phyloP scores from a whole-genome alignment of 106 monocot species.

The Vanilla planifolia region DNA sequence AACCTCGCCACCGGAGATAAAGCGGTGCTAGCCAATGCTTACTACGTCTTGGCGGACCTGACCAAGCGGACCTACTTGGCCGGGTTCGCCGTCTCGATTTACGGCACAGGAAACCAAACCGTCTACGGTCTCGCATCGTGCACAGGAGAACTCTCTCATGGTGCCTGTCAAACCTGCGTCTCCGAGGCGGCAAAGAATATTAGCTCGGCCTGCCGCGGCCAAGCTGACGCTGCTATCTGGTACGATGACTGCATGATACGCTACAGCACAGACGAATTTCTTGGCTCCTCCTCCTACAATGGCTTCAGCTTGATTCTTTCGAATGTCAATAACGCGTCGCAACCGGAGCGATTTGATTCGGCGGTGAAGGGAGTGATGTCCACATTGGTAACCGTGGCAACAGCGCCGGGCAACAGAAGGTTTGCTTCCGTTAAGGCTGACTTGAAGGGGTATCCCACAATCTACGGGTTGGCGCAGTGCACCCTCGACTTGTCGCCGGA shows the following conservation, averaged over 20 bases:
- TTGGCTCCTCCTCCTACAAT: neutral
- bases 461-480: too few relatives aligned
- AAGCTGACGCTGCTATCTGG: too few relatives aligned
- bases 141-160: conserved; percentile 20
- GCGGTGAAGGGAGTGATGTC: conserved; percentile 10
- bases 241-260: too few relatives aligned
- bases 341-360: neutral
- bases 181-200: conserved; percentile 10
- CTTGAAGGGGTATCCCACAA: too few relatives aligned
- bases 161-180: conserved; percentile 28
- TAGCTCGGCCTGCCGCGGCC: too few relatives aligned
- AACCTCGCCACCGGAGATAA: too few relatives aligned
- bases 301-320: neutral
- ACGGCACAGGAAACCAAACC: conserved; percentile 8
- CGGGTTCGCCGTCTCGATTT: conserved; percentile 15
- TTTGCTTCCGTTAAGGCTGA: too few relatives aligned
- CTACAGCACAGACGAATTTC: too few relatives aligned
- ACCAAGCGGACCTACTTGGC: conserved; percentile 11
- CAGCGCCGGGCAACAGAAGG: conserved; percentile 13
- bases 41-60: conserved; percentile 14
- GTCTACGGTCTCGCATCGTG: conserved; percentile 29
- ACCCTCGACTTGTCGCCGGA: too few relatives aligned
- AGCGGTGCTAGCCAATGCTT: neutral
- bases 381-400: conserved; percentile 1
- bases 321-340: neutral